phyloP scores from a whole-genome alignment of 2,329 filamentous ascomycete species.

The Tolypocladium nubicola region DNA sequence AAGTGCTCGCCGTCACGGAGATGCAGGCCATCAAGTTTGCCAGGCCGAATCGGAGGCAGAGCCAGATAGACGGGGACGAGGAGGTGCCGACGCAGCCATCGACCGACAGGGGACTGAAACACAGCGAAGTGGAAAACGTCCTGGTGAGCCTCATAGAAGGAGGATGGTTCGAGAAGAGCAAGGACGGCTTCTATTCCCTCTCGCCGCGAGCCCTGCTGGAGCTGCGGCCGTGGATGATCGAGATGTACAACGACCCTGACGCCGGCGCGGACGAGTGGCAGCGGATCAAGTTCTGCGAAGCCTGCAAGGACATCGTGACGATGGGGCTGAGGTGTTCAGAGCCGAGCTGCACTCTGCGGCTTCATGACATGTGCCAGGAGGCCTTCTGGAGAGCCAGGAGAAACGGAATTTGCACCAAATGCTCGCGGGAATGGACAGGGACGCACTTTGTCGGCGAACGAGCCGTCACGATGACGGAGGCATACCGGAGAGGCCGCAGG shows the following conservation, averaged over 20 bases:
- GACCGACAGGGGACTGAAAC: conserved; percentile 52
- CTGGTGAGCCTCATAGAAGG: conserved; percentile 62
- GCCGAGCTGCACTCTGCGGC: conserved; percentile 53
- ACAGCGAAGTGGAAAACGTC: conserved; percentile 65
- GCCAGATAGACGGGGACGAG: conserved; percentile 15
- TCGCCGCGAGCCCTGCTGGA: conserved; percentile 75
- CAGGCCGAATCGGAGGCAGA: conserved; percentile 32
- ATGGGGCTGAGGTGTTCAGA: conserved; percentile 67
- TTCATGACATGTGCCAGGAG: conserved; percentile 69
- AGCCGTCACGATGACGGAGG: conserved; percentile 43
- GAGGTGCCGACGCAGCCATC: conserved; percentile 23
- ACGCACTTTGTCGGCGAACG: conserved; percentile 43
- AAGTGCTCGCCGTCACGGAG: conserved; percentile 71
- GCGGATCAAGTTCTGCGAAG: conserved; percentile 76
- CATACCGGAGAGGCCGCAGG: conserved; percentile 33
- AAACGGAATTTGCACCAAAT: conserved; percentile 54
- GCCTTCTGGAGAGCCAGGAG: conserved; percentile 61
- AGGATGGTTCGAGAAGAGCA: conserved; percentile 75
- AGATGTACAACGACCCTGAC: conserved; percentile 74
- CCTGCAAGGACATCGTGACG: conserved; percentile 84
- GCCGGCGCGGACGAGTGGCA: conserved; percentile 51
- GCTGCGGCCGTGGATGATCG: conserved; percentile 71
- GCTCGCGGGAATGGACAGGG: conserved; percentile 38
- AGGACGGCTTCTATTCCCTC: conserved; percentile 62
- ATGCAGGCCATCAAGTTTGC: conserved; percentile 69